Base-by-base conservation (phyloP, 371 early-diverging fungal species). In the Rhizomucor pusillus region DNA sequence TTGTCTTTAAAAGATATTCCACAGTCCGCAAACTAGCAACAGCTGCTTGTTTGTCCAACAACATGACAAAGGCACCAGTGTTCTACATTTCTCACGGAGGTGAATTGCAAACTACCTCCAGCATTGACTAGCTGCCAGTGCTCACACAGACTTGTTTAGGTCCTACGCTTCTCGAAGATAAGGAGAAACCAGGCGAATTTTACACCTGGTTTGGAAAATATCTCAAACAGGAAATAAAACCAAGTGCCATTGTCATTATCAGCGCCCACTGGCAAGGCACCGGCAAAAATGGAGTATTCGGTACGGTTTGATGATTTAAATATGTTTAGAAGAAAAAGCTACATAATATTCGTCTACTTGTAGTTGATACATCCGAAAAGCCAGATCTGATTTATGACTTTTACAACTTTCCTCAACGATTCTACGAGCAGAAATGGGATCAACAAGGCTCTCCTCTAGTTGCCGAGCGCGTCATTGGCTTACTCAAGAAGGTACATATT, bases 351-450 rank as follows among this genome's bases (percentile, higher is more conserved):
- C 16, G 11, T n/a, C 20, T 13, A 25, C 43, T 39, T 22, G 20
- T 50, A 70, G 80, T 75, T n/a, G 73, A 73, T 7, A 61, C 65
- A 3, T 60, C 70, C 3, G 64, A 66, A 25, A 75, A 67, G 39
- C 84, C 84, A 1, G 61, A 67, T 23, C 63, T 83, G 16, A 81
- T 83, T n/a, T 86, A 86, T 50, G 88, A 87, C 45, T 87, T 87
- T 58, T 80, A 81, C 53, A 66, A 64, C 14, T 84, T 85, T 36
- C 85, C 88, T 0, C 59, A 71, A 18, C 67, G 52, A n/a, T 75
- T 77, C 56, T 85, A 84, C 60, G 65, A 75, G 48, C 58, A 77
- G 34, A 67, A 69, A 22, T 87, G 84, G 66, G 79, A 82, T 35
- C 83, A 85, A 13, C 56, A 59, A 33, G 84, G 79, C 1, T 74